Conservation (phyloP, 805 yeast genomes). For the Starmera amethionina region DNA sequence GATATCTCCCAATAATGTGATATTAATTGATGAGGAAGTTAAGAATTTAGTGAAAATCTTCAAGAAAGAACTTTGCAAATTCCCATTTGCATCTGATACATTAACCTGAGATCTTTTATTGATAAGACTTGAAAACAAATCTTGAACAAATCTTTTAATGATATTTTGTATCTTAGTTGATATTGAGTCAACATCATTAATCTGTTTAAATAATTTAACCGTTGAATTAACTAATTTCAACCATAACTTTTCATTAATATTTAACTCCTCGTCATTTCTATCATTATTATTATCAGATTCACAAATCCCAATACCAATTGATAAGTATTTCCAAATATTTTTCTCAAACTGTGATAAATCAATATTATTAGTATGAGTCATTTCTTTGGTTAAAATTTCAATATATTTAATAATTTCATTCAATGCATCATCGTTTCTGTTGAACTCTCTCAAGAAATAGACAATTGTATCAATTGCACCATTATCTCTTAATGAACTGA, state of each 20-base stretch:
- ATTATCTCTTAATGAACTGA: constrained; percentile 12
- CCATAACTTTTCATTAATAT: constrained; percentile 28
- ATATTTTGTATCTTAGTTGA: constrained; percentile 18
- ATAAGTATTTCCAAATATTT: constrained; percentile 26
- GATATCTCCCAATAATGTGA: constrained; percentile 50
- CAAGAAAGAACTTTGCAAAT: constrained; percentile 32
- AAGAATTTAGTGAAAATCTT: constrained; percentile 47
- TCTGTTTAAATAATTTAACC: constrained; percentile 23
- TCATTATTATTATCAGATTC: constrained; percentile 7
- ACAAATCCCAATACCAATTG: constrained; percentile 24
- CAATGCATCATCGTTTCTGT: constrained; percentile 14
- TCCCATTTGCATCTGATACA: constrained; percentile 9
- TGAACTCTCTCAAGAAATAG: constrained; percentile 6
- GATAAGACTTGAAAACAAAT: constrained; percentile 30
- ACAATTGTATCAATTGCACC: constrained; percentile 17
- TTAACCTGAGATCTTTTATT: constrained; percentile 19
- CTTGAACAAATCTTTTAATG: constrained; percentile 31
- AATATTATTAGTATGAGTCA: constrained; percentile 6
- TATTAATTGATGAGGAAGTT: constrained; percentile 32
- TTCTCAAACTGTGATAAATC: constrained; percentile 13
- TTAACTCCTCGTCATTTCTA: constrained; percentile 8
- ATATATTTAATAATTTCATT: constrained; percentile 10
- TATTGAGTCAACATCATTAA: constrained; percentile 12
- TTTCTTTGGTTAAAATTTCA: constrained; percentile 5
- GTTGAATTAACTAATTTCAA: constrained; percentile 28